Percentiles rank a stretch among this genome's conserved stretches.
Conservation (phyloP, 371 early-diverging fungal genomes). For the Mortierella sp. region DNA sequence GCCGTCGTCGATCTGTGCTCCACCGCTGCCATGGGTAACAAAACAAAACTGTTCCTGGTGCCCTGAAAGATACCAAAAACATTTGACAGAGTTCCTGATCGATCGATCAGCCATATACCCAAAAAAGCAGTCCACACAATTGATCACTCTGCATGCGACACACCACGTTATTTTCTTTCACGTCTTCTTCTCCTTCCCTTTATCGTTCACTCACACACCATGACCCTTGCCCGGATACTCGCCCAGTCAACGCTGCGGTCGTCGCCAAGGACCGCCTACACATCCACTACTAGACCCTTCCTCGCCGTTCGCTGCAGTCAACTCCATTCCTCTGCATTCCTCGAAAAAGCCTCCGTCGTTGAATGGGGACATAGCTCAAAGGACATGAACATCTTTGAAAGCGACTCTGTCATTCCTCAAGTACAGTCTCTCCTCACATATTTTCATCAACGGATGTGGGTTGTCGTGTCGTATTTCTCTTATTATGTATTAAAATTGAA, state of each 20-base stretch:
- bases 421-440: conserved; percentile 6
- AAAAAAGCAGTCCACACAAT: no score
- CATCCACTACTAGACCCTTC: neutral
- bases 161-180: neutral
- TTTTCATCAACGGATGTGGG: neutral
- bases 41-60: no score
- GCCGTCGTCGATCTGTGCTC: no score
- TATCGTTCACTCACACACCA: neutral
- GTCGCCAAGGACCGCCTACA: neutral
- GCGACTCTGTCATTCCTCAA: conserved; percentile 28
- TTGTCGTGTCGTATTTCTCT: neutral
- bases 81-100: no score
- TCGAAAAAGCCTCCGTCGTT: conserved; percentile 29
- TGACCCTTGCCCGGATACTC: conserved; percentile 6
- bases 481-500: neutral
- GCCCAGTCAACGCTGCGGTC: neutral
- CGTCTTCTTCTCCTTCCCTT: neutral
- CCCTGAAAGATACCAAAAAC: no score
- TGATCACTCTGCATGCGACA: neutral
- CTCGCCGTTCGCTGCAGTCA: conserved; percentile 9
- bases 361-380: conserved; percentile 50
- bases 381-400: conserved; percentile 30
- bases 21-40: no score
- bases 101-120: no score
- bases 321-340: conserved; percentile 37